phyloP scores from a whole-genome alignment of 2,329 filamentous ascomycete species.

The Paraphaeosphaeria sporulosa region DNA sequence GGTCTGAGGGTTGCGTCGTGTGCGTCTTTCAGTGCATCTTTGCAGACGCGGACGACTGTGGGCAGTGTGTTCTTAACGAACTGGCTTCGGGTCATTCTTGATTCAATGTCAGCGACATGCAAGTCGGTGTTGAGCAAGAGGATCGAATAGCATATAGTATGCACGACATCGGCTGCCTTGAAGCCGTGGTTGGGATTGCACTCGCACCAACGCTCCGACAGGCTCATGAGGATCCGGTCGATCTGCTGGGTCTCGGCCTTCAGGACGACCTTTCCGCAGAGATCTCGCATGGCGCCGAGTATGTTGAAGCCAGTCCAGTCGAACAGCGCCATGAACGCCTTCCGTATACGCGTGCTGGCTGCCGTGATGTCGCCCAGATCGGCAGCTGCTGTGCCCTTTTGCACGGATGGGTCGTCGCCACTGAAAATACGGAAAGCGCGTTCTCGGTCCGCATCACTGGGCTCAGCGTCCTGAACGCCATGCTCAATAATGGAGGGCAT shows the following conservation, averaged over 20 bases:
- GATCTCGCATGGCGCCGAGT: constrained; percentile 75
- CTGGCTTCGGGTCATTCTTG: constrained; percentile 93
- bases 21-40: constrained; percentile 65
- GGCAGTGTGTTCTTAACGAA: constrained; percentile 97
- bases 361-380: constrained; percentile 80
- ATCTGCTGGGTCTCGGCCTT: constrained; percentile 96
- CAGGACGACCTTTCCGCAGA: constrained; percentile 83
- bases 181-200: constrained; percentile 95
- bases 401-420: constrained; percentile 81
- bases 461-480: constrained; percentile 46
- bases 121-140: constrained; percentile 95
- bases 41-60: constrained; percentile 78
- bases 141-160: constrained; percentile 96
- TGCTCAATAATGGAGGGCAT: constrained; percentile 48
- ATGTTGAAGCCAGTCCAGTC: constrained; percentile 86
- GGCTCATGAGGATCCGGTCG: constrained; percentile 88
- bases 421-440: constrained; percentile 85
- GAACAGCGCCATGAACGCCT: constrained; percentile 91
- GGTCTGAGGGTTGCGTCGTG: constrained; percentile 45
- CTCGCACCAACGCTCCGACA: constrained; percentile 88
- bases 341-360: constrained; percentile 62
- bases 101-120: constrained; percentile 91
- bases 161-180: constrained; percentile 88
- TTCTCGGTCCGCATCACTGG: constrained; percentile 72
- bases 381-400: constrained; percentile 80